Evolutionary conservation across 768 basidiomycete species (phyloP), one percentile per base, ranked within the genome.

Genomic region (Rhodosporidiobolus odoratus): DNA sequence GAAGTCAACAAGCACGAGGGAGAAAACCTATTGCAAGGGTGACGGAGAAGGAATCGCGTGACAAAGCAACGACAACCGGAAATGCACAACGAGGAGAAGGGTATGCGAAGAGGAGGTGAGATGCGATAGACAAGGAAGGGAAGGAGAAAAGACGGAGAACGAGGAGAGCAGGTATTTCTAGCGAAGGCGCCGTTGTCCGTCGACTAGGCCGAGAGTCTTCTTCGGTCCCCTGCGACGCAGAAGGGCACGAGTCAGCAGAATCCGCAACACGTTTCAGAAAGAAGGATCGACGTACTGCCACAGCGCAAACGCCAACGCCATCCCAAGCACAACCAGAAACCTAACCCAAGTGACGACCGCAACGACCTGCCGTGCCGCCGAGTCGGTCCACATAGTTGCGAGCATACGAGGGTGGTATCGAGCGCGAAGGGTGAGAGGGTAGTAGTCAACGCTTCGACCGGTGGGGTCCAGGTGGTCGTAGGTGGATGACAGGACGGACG

Each of bases 361-460:
- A 40, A 68, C 43, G 32, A 64, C 23, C 15, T 75, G 69, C 9
- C 53, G 23, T 1, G 66, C 10, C 23, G 67, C 73, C 38, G 52
- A 45, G 50, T 75, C 67, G 27, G 21, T 41, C 54, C 50, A 58
- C 69, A 67, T 68, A 25, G 48, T 41, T 6, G 52, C 43, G 25
- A 75, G 40, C 69, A 75, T 71, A 32, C 47, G 41, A 35, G 69
- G 73, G 35, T 58, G 62, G 61, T 75, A 75, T 16, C 73, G 48
- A 30, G 73, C 69, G 0, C 66, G 45, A 0, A 71, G 32, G 12
- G 69, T 48, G 35, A 71, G 17, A 9, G 73, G 73, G 48, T 69
- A 75, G 57, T 68, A 75, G 48, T 75, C 69, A 50, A 52, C 54
- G 27, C 56, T 27, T 16, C 57, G 58, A 21, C 25, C 12, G 5